Conservation (phyloP, 2,329 filamentous ascomycete genomes). For the Keithomyces neogunnii region DNA sequence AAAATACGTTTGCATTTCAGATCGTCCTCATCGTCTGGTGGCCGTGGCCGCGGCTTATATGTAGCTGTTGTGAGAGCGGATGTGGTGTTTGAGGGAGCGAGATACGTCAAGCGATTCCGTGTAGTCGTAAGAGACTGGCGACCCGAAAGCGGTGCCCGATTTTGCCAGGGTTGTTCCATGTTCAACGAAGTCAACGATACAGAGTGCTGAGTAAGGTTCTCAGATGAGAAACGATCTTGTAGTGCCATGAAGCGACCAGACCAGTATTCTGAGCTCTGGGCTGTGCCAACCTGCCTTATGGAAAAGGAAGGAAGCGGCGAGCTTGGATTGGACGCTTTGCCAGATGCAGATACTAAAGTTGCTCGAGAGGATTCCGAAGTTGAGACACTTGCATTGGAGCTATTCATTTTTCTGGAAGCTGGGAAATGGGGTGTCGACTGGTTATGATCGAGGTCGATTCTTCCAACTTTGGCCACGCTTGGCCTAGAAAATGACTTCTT, state of each 20-base stretch:
- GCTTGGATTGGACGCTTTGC: conserved; percentile 1
- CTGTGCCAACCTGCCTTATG: conserved; percentile 25
- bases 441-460: conserved; percentile 11
- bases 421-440: background rate
- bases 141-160: background rate
- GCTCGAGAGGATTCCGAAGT: background rate
- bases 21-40: conserved; percentile 30
- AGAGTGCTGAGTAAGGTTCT: conserved; percentile 15
- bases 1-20: conserved; percentile 36
- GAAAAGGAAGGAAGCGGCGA: conserved; percentile 4
- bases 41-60: conserved; percentile 8
- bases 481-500: conserved; percentile 34
- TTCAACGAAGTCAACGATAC: background rate
- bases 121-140: conserved; percentile 1
- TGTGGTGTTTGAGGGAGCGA: conserved; percentile 23
- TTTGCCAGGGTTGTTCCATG: background rate
- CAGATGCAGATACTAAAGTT: background rate
- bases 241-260: conserved; percentile 50
- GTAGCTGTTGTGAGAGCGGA: conserved; percentile 20
- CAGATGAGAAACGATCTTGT: conserved; percentile 35
- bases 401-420: background rate
- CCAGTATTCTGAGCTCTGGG: conserved; percentile 49
- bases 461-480: conserved; percentile 13
- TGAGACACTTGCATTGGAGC: background rate
- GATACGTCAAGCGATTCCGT: conserved; percentile 15